These are phyloP conservation scores for Papiliotrema laurentii DNA, from an alignment of 1,284 basidiomycete genomes.

Conservation along the genomic window DNA sequence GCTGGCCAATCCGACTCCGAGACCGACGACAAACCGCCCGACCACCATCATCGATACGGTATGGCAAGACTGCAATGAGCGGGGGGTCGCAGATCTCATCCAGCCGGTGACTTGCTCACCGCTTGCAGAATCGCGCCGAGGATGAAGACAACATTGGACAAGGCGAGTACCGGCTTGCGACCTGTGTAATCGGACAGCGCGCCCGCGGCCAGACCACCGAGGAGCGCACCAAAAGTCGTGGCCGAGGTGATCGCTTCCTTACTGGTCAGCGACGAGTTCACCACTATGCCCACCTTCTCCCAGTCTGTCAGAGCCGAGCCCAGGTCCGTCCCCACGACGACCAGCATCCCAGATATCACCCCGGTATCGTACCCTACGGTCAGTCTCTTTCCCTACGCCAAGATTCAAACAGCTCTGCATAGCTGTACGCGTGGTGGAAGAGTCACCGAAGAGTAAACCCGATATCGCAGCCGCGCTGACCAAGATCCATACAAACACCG, in stretches of 20 bases:
- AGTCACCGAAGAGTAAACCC: slow-evolving; percentile 72
- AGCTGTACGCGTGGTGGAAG: no score
- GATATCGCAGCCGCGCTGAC: slow-evolving; percentile 53
- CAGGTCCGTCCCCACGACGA: slow-evolving; percentile 66
- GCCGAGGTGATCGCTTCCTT: slow-evolving; percentile 75
- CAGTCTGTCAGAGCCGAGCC: slow-evolving; percentile 58
- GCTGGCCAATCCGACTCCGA: slow-evolving; percentile 58
- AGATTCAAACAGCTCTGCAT: slow-evolving; percentile 31
- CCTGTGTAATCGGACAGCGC: slow-evolving; percentile 69
- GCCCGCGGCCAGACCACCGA: slow-evolving; percentile 68
- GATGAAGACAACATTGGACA: slow-evolving; percentile 72
- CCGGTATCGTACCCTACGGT: slow-evolving; percentile 71
- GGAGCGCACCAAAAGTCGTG: slow-evolving; percentile 70
- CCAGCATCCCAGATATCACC: slow-evolving; percentile 60
- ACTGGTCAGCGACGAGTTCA: background rate
- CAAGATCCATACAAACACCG: slow-evolving; percentile 30
- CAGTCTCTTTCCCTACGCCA: background rate
- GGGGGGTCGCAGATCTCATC: slow-evolving; percentile 39
- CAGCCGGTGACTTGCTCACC: slow-evolving; percentile 8
- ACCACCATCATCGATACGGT: slow-evolving; percentile 70
- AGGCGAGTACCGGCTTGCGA: slow-evolving; percentile 60
- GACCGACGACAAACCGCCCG: slow-evolving; percentile 63
- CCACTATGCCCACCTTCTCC: slow-evolving; percentile 56
- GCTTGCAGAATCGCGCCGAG: slow-evolving; percentile 60
- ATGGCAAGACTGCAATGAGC: slow-evolving; percentile 54